Evolutionary conservation across 2,329 filamentous ascomycete genomes (phyloP).

Genomic region (Aspergillus texensis): DNA sequence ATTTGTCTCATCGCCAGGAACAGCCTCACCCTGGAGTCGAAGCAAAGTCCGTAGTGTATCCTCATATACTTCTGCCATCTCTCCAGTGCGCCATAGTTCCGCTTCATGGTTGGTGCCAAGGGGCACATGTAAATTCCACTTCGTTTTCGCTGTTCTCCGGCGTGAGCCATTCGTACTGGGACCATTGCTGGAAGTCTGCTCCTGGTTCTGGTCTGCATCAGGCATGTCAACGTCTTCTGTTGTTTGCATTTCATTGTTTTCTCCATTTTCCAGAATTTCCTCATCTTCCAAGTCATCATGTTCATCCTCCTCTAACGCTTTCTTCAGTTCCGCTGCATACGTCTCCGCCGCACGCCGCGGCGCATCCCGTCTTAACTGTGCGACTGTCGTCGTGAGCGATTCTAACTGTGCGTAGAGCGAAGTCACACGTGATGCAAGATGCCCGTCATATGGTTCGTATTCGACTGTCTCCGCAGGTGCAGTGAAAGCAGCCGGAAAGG

Average conservation of each 20-base stretch:
- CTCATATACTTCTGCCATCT: constrained; percentile 46
- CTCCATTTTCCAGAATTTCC: constrained; percentile 37
- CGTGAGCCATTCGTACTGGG: neutral
- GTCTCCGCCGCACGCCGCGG: constrained; percentile 44
- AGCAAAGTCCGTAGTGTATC: constrained; percentile 42
- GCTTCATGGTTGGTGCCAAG: constrained; percentile 37
- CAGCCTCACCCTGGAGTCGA: constrained; percentile 41
- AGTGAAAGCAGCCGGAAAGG: constrained; percentile 36
- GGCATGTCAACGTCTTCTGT: constrained; percentile 23
- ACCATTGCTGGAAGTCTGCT: neutral
- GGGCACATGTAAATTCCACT: constrained; percentile 37
- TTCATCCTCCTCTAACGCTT: constrained; percentile 42
- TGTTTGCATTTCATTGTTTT: neutral
- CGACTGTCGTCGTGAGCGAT: constrained; percentile 50
- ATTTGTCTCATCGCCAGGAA: constrained; percentile 20
- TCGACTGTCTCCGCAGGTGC: constrained; percentile 47
- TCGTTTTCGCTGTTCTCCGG: constrained; percentile 15
- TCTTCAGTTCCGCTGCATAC: constrained; percentile 40
- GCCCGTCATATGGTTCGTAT: constrained; percentile 50
- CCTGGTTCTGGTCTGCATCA: constrained; percentile 12
- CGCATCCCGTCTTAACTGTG: constrained; percentile 49
- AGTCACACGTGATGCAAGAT: constrained; percentile 46
- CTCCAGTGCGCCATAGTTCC: constrained; percentile 44
- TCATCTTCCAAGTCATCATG: constrained; percentile 59
- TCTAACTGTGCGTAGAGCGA: constrained; percentile 52